Percentiles rank a stretch among this genome's conserved stretches.
Conservation (phyloP, 1,139 yeast genomes). For the Hyphopichia khmerensis region DNA sequence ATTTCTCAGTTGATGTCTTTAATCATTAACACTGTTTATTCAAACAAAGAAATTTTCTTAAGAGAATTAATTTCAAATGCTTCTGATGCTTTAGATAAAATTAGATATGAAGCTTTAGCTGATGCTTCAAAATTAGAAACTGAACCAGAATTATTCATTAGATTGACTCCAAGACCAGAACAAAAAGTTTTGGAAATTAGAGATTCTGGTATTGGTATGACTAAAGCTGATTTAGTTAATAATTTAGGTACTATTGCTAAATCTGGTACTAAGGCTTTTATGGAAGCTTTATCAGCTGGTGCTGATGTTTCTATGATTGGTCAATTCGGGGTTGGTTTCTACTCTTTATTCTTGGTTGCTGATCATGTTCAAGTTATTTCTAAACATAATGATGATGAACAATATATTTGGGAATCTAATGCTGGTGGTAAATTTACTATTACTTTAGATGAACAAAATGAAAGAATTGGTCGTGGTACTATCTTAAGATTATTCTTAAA, state of each 20-base stretch:
- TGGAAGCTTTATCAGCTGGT: slow-evolving; percentile 99
- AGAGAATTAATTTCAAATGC: slow-evolving; percentile 99
- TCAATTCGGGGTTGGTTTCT: slow-evolving; percentile 99
- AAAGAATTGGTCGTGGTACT: slow-evolving; percentile 92
- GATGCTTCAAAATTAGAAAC: slow-evolving; percentile 91
- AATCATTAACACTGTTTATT: slow-evolving; percentile 99
- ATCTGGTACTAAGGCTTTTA: slow-evolving; percentile 98
- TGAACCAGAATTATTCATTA: slow-evolving; percentile 95
- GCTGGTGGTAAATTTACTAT: slow-evolving; percentile 99
- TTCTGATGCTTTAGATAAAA: slow-evolving; percentile 81
- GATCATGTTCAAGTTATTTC: slow-evolving; percentile 98
- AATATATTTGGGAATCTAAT: slow-evolving; percentile 99
- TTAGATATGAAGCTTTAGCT: slow-evolving; percentile 93
- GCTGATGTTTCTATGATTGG: slow-evolving; percentile 99
- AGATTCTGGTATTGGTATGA: slow-evolving; percentile 99
- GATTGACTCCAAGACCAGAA: slow-evolving; percentile 96
- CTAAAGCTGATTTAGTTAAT: slow-evolving; percentile 98
- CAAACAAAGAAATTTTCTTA: slow-evolving; percentile 98
- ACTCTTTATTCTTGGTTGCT: slow-evolving; percentile 98
- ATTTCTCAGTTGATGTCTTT: slow-evolving; percentile 99
- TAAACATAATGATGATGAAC: slow-evolving; percentile 98
- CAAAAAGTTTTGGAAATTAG: slow-evolving; percentile 93
- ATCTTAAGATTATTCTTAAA: slow-evolving; percentile 93
- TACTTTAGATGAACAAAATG: slow-evolving; percentile 83
- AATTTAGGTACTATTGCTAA: slow-evolving; percentile 99